A percentile compares a stretch with the other conserved stretches of the same genome.
These are phyloP conservation scores for Cystofilobasidium bisporidii DNA, from an alignment of 768 basidiomycete genomes.

Conservation along the genomic window DNA sequence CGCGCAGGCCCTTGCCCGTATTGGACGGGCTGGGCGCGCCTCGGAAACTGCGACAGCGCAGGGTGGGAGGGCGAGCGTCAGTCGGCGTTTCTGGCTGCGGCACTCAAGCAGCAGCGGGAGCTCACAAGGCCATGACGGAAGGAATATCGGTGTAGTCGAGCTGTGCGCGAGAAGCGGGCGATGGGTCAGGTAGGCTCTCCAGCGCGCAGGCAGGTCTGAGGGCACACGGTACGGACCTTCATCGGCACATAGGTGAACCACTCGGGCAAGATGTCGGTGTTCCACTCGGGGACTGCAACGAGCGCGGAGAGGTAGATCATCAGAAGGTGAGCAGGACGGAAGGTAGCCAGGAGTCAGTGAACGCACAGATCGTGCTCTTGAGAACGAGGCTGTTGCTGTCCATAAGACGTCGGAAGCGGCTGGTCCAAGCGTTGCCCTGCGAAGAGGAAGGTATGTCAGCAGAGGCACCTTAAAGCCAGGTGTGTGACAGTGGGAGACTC, in stretches of 20 bases:
- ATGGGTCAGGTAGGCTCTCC: not conserved
- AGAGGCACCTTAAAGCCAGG: too few species aligned
- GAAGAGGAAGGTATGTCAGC: not conserved
- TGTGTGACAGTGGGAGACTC: not conserved
- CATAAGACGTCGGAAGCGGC: slow-evolving; percentile 22
- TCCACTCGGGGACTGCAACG: slow-evolving; percentile 11
- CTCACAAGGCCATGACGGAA: slow-evolving; percentile 6
- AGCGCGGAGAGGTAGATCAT: not conserved
- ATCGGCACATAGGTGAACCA: slow-evolving; percentile 19
- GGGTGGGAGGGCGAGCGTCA: not conserved
- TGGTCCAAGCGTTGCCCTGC: slow-evolving; percentile 27
- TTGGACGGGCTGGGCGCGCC: not conserved
- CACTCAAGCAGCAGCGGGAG: not conserved
- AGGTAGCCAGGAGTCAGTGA: too few species aligned
- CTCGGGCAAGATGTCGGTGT: slow-evolving; percentile 19
- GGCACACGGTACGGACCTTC: not conserved
- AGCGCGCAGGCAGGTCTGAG: not conserved
- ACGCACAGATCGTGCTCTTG: not conserved
- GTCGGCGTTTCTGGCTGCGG: not conserved
- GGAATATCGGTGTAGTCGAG: slow-evolving; percentile 13
- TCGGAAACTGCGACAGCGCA: not conserved
- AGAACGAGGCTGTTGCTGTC: slow-evolving; percentile 8
- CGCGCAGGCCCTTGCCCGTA: slow-evolving; percentile 4
- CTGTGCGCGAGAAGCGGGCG: not conserved
- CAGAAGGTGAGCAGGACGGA: not conserved